Conservation (phyloP, 805 yeast genomes). For the Wilhelminamyces savonicus region DNA sequence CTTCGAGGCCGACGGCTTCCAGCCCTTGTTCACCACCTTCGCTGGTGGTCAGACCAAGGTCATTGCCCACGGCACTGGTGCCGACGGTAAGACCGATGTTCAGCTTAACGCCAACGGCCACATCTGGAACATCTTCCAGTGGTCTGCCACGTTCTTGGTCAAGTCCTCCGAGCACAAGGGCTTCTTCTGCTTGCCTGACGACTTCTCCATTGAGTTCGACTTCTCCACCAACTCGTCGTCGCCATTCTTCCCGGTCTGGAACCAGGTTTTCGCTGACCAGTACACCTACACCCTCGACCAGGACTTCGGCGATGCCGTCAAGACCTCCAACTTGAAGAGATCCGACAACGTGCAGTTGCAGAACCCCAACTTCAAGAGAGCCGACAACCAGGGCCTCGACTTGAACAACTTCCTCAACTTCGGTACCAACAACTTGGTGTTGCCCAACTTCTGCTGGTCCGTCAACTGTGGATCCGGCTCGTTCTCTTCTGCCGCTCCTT, state of each 20-base stretch:
- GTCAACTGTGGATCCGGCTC: background rate
- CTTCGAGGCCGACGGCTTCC: constrained; percentile 6
- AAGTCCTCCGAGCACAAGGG: constrained; percentile 10
- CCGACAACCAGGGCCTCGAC: background rate
- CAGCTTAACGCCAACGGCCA: constrained; percentile 1
- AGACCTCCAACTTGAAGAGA: background rate
- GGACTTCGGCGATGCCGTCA: background rate
- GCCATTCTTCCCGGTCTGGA: background rate
- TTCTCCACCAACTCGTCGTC: no score
- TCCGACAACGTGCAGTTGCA: background rate
- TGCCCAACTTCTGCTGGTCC: background rate
- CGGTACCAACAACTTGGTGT: no score
- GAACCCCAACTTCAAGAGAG: background rate
- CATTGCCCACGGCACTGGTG: constrained; percentile 15
- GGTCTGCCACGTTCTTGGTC: constrained; percentile 17
- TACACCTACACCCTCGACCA: background rate
- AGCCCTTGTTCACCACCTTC: constrained; percentile 8
- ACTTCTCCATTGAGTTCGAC: constrained; percentile 12
- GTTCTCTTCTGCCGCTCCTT: background rate
- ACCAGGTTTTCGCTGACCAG: background rate
- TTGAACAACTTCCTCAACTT: background rate
- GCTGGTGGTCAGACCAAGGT: constrained; percentile 7
- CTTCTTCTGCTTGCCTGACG: constrained; percentile 18
- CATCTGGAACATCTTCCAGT: constrained; percentile 11
- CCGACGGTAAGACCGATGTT: constrained; percentile 8